Evolutionary conservation across 176 grass and related monocot species (phyloP).

Genomic region (Carex pumila): DNA sequence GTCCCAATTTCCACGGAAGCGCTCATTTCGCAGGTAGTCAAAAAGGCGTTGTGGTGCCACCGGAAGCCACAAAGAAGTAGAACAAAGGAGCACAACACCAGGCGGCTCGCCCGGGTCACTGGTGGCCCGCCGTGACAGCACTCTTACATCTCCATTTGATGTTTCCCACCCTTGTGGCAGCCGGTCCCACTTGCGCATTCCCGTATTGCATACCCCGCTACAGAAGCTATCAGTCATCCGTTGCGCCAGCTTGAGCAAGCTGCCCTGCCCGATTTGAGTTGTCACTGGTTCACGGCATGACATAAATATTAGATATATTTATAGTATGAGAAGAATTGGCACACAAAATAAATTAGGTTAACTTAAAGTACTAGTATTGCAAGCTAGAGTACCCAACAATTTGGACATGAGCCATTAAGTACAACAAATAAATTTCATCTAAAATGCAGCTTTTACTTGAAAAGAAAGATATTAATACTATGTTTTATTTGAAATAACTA

Average conservation of each 20-base stretch:
- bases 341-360: neutral
- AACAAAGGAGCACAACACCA: slow-evolving; percentile 70
- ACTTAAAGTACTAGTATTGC: too few species aligned
- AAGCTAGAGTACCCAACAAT: neutral
- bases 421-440: neutral
- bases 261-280: slow-evolving; percentile 51
- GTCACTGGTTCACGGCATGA: slow-evolving; percentile 29
- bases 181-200: slow-evolving; percentile 65
- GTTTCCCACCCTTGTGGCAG: slow-evolving; percentile 38
- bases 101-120: slow-evolving; percentile 71
- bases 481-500: neutral
- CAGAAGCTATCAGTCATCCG: slow-evolving; percentile 84
- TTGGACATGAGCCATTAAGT: neutral
- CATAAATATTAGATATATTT: neutral
- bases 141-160: slow-evolving; percentile 56
- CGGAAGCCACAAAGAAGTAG: slow-evolving; percentile 80
- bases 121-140: slow-evolving; percentile 63
- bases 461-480: neutral
- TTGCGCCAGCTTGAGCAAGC: slow-evolving; percentile 86
- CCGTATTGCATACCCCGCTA: slow-evolving; percentile 54
- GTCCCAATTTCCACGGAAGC: slow-evolving; percentile 71
- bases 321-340: neutral
- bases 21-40: slow-evolving; percentile 63
- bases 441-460: neutral
- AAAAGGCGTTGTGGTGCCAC: slow-evolving; percentile 52